These are phyloP conservation scores for Claviceps citrina DNA, from an alignment of 2,329 filamentous ascomycete genomes.

Conservation along the genomic window DNA sequence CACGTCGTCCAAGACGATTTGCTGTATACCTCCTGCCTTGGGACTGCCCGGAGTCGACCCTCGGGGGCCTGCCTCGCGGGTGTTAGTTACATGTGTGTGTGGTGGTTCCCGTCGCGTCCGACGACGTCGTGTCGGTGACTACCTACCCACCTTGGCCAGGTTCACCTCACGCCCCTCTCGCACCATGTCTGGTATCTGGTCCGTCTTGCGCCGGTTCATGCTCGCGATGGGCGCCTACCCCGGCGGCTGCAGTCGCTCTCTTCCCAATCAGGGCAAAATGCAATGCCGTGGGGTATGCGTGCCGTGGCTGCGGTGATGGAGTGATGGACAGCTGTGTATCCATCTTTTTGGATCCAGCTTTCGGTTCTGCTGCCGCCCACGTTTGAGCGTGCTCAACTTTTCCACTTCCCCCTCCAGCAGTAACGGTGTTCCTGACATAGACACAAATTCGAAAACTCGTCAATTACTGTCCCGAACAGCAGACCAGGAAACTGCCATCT, in stretches of 20 bases:
- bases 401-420: background rate
- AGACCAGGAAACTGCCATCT: no score
- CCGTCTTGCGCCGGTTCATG: no score
- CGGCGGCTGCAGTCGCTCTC: conserved; percentile 3
- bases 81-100: no score
- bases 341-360: conserved; percentile 1
- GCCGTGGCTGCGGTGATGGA: background rate
- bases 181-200: no score
- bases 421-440: background rate
- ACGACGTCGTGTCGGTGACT: no score
- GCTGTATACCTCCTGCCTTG: background rate
- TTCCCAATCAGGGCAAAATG: no score
- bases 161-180: no score
- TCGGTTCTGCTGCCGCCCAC: conserved; percentile 1
- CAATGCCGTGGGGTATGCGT: background rate
- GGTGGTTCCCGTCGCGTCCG: no score
- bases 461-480: background rate
- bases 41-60: no score
- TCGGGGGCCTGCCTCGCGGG: no score
- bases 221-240: conserved; percentile 1
- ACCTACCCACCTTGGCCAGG: no score
- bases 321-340: background rate
- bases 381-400: background rate
- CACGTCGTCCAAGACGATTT: background rate
- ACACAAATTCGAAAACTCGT: background rate